Evolutionary conservation across 345 rosid species (phyloP), one percentile per base, ranked within the genome.

Genomic region (Brassica nigra): DNA sequence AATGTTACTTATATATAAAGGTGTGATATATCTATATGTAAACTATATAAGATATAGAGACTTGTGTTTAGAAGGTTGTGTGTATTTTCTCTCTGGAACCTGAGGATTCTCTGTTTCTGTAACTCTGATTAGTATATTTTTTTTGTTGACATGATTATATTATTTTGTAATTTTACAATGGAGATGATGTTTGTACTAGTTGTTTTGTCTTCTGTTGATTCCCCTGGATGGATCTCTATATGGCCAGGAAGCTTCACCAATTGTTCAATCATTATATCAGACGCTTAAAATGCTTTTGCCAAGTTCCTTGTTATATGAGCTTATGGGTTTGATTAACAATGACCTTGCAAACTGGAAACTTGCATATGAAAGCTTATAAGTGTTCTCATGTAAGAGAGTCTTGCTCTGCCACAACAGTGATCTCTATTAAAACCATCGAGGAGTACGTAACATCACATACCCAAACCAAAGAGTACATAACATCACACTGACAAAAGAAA

Each of bases 381-480:
- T 91, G 86, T 54, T n/a, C 97, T 87, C 78, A 94, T 69, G 16
- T 90, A 91, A 11, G 89, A 61, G 62, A 61, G 62, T 90, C 90
- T 82, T 80, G 73, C 81, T 92, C 94, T 10, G 98, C 97, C 62
- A 90, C 87, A 1, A 90, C 82, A 5, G 95, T 88, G 80, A 91
- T 87, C 87, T 89, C 92, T 91, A 84, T 86, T 79, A 91, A 76
- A 12, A 94, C 92, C 96, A 91, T 88, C 36, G 90, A 88, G 0
- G 92, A 86, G 47, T 39, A 39, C 47, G 12, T 39, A 10, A 39
- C 49, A 42, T 42, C 49, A 10, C 49, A 42, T 10, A 42, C 4
- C 49, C 49, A 42, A 42, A 42, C 49, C 36, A 75, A 57, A 66
- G 55, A 67, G 73, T 42, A 78, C 78, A 79, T 58, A 16, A 67